These are phyloP conservation scores for Parietaria judaica DNA, from an alignment of 306 rosid genomes.

Conservation along the genomic window DNA sequence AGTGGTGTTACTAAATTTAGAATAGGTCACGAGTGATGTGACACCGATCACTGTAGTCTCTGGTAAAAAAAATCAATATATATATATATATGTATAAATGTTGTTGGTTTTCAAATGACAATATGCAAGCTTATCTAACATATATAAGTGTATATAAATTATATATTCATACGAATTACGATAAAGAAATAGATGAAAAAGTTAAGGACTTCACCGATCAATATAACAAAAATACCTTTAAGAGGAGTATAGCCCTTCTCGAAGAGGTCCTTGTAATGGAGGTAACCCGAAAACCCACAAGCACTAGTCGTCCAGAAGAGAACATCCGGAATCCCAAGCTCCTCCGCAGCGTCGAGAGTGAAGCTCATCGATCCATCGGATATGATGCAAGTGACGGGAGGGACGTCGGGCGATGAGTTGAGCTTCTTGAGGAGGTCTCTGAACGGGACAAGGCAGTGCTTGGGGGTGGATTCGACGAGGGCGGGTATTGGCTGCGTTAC, in stretches of 20 bases:
- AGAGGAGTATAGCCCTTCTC: conserved; percentile 24
- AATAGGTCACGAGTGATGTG: no score
- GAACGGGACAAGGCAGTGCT: conserved; percentile 20
- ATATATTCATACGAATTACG: no score
- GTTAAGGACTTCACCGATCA: no score
- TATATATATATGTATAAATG: no score
- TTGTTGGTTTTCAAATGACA: no score
- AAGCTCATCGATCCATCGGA: conserved; percentile 32
- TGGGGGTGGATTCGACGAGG: conserved; percentile 8
- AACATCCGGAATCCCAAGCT: conserved; percentile 26
- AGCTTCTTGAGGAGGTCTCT: conserved; percentile 16
- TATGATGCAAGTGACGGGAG: conserved; percentile 26
- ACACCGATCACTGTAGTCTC: no score
- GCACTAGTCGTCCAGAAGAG: conserved; percentile 35
- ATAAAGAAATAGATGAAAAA: no score
- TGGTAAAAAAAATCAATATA: no score
- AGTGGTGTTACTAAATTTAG: no score
- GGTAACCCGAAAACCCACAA: conserved; percentile 30
- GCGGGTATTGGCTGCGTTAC: conserved; percentile 20
- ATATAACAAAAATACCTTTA: conserved; percentile 19
- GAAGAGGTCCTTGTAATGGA: conserved; percentile 20
- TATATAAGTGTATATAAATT: no score
- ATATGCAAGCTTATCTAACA: no score
- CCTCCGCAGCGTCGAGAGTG: conserved; percentile 32
- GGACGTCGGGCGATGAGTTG: conserved; percentile 9